Evolutionary conservation across 495 filamentous ascomycete genomes (phyloP).

Genomic region (Penicillium alfredii): DNA sequence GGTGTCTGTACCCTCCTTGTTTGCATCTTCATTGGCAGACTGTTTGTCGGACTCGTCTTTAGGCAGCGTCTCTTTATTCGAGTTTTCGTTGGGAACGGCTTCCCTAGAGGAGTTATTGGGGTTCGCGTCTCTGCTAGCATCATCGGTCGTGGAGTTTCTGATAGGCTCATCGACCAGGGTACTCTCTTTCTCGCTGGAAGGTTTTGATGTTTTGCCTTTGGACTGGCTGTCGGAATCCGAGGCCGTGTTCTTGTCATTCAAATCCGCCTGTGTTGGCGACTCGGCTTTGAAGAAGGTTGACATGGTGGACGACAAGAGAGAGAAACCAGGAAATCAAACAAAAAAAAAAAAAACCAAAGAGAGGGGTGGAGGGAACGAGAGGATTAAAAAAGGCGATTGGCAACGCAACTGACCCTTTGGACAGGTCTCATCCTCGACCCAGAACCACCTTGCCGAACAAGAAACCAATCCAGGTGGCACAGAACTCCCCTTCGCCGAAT

Average conservation of each 20-base stretch:
- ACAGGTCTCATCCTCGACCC: constrained; percentile 19
- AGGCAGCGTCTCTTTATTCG: constrained; percentile 6
- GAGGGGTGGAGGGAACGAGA: not conserved
- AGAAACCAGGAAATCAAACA: constrained; percentile 1
- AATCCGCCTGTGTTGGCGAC: constrained; percentile 6
- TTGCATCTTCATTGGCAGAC: constrained; percentile 7
- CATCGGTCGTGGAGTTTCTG: not conserved
- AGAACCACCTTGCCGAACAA: constrained; percentile 17
- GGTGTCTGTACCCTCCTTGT: constrained; percentile 4
- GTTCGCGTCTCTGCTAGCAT: constrained; percentile 4
- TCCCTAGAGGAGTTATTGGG: constrained; percentile 5
- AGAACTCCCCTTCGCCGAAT: constrained; percentile 3
- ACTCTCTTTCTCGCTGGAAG: constrained; percentile 24
- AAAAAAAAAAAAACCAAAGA: constrained; percentile 6
- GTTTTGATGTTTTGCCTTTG: constrained; percentile 5
- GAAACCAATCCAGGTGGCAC: constrained; percentile 7
- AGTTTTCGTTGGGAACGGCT: constrained; percentile 4
- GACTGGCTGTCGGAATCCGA: constrained; percentile 8
- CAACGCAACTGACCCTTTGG: constrained; percentile 16
- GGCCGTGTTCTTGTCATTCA: not conserved
- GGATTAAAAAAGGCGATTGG: constrained; percentile 7
- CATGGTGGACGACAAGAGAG: constrained; percentile 6
- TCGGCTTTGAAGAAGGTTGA: constrained; percentile 14
- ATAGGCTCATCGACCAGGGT: constrained; percentile 16
- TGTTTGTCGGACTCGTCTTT: constrained; percentile 2